Conservation (phyloP, 257 asterid species). For the Rauvolfia tetraphylla region DNA sequence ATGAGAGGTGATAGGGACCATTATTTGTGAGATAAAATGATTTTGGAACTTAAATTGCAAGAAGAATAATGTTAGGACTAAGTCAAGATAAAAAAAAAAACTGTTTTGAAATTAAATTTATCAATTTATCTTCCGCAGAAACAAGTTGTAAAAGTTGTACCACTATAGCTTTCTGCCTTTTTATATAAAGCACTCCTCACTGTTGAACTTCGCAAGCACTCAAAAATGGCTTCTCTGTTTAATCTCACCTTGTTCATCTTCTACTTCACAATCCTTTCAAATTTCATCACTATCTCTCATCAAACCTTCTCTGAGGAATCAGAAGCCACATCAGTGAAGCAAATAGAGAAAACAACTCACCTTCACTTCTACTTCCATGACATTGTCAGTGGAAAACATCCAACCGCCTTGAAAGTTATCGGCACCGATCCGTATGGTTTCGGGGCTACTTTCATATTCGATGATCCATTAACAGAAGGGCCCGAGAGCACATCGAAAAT, state of each 20-base stretch:
- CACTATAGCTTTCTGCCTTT: no score
- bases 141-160: no score
- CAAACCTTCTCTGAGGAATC: constrained; percentile 33
- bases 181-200: background rate
- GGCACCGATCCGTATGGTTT: constrained; percentile 26
- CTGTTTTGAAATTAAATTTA: no score
- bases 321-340: constrained; percentile 1
- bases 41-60: no score
- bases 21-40: no score
- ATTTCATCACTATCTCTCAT: background rate
- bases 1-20: no score
- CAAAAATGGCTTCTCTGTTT: constrained; percentile 23
- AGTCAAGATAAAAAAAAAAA: no score
- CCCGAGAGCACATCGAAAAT: constrained; percentile 31
- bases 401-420: constrained; percentile 32
- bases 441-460: constrained; percentile 36
- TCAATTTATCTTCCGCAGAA: no score
- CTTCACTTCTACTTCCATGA: constrained; percentile 67
- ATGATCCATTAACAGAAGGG: constrained; percentile 47
- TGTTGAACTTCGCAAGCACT: background rate
- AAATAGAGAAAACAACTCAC: constrained; percentile 24
- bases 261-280: constrained; percentile 16
- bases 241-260: constrained; percentile 16
- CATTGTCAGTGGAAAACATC: constrained; percentile 35
- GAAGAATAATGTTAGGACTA: no score